These are phyloP conservation scores for Juncus effusus DNA, from an alignment of 176 grass and related monocot genomes.

Conservation along the genomic window DNA sequence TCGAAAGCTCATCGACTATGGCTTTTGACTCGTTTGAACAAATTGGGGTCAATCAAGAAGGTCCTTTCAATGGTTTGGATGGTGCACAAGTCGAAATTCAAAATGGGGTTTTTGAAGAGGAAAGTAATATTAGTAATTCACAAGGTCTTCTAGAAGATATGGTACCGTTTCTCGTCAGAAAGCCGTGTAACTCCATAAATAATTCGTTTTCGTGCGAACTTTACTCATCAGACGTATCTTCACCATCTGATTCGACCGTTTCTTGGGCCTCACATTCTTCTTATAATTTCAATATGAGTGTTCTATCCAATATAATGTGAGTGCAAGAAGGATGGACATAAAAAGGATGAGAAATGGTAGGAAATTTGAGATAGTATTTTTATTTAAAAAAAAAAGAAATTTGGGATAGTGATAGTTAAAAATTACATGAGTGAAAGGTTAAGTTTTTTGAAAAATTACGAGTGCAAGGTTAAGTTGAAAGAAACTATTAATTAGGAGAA, in stretches of 20 bases:
- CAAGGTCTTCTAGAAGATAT: constrained; percentile 72
- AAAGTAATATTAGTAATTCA: not conserved
- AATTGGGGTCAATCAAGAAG: constrained; percentile 7
- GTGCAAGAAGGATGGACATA: not conserved
- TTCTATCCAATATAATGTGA: constrained; percentile 63
- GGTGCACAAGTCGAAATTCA: not conserved
- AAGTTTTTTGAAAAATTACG: not conserved
- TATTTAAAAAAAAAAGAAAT: not conserved
- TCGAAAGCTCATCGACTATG: not conserved
- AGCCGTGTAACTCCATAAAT: constrained; percentile 23
- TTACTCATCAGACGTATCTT: constrained; percentile 28
- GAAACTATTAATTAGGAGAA: too few species aligned
- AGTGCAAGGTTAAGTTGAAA: too few species aligned
- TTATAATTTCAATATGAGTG: constrained; percentile 52
- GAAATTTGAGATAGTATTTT: too few species aligned
- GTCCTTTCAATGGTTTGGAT: not conserved
- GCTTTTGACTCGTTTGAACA: constrained; percentile 13
- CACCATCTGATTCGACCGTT: constrained; percentile 34
- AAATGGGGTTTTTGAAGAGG: constrained; percentile 22
- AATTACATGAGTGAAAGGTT: not conserved
- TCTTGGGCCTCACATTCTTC: constrained; percentile 45
- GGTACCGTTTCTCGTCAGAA: constrained; percentile 60
- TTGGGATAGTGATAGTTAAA: constrained; percentile 8
- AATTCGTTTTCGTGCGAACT: constrained; percentile 23
- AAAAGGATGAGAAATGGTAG: too few species aligned